Evolutionary conservation across 2,329 filamentous ascomycete genomes (phyloP), one percentile per base, ranked within the genome.

Genomic region (Xylariaceae sp.): DNA sequence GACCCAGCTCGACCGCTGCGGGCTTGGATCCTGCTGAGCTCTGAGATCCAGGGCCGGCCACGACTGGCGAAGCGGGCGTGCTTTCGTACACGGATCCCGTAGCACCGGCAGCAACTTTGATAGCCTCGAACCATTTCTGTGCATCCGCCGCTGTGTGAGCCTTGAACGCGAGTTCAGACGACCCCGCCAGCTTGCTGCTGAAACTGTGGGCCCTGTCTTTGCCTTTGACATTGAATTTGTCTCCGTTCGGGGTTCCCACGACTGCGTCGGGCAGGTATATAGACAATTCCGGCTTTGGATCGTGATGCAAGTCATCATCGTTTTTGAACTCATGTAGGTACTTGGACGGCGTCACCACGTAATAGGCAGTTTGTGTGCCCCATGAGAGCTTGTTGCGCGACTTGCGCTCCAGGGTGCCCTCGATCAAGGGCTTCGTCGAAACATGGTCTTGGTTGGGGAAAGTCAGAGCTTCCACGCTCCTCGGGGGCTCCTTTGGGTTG

Each of bases 261-360:
- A 82, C 65, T 53, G 90, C 94, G 53, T 98, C 92, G 9, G 92
- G 89, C 1, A 98, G 79, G 63, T 90, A 97, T 50, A 98, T 78
- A 11, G 85, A 92, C 28, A 92, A 70, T 60, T 98, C 90, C 0
- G 92, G 90, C 40, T 76, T 73, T 8, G 88, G 87, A 46, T 94
- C 87, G 54, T 78, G 66, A 33, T 73, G 71, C 36, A 73, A 51
- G 56, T 80, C 75, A 55, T 97, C 90, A 59, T 86, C 84, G 56
- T 94, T 88, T 67, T 94, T 94, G 73, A 94, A 98, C 64, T 96
- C 89, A 67, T 98, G 92, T 42, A 98, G 68, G 66, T 83, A 98
- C 56, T 86, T 88, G 41, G 85, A 77, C 0, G 88, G 85, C 0
- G 88, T 94, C 33, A 97, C 79, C 40, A 92, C 90, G 59, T 95